These are phyloP conservation scores for Penicillium brevicompactum DNA, from an alignment of 2,329 filamentous ascomycete genomes.

Conservation along the genomic window DNA sequence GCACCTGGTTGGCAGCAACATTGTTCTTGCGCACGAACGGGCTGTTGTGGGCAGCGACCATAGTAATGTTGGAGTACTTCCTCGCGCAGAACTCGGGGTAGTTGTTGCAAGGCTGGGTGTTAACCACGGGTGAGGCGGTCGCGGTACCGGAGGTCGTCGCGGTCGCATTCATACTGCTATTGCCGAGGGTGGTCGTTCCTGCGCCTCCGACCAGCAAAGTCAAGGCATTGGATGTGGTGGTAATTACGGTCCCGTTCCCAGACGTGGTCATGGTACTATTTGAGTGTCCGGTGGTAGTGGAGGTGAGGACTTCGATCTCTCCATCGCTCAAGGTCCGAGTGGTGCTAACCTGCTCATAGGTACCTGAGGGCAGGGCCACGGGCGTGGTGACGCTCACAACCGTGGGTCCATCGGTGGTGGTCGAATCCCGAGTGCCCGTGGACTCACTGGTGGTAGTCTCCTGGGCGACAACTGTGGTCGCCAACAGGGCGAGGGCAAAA, in stretches of 20 bases:
- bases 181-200: constrained; percentile 50
- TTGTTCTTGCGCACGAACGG: constrained; percentile 73
- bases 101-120: constrained; percentile 79
- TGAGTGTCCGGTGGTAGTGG: constrained; percentile 26
- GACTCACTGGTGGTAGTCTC: constrained; percentile 6
- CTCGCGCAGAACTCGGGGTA: constrained; percentile 74
- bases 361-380: constrained; percentile 40
- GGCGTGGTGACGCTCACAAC: constrained; percentile 25
- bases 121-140: constrained; percentile 52
- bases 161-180: constrained; percentile 43
- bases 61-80: constrained; percentile 79
- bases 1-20: constrained; percentile 73
- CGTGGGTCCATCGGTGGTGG: constrained; percentile 23
- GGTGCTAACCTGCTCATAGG: constrained; percentile 41
- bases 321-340: constrained; percentile 34
- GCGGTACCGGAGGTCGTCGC: constrained; percentile 52
- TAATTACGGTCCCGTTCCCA: constrained; percentile 29
- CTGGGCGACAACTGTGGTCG: constrained; percentile 14
- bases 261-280: constrained; percentile 29
- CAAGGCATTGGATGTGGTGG: constrained; percentile 40
- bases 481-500: constrained; percentile 16
- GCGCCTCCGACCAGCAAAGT: constrained; percentile 44
- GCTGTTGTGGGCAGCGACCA: constrained; percentile 78
- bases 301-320: constrained; percentile 17
- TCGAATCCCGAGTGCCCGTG: not conserved